Base-by-base conservation (phyloP, 129 eudicot species). In the Lonicera japonica region DNA sequence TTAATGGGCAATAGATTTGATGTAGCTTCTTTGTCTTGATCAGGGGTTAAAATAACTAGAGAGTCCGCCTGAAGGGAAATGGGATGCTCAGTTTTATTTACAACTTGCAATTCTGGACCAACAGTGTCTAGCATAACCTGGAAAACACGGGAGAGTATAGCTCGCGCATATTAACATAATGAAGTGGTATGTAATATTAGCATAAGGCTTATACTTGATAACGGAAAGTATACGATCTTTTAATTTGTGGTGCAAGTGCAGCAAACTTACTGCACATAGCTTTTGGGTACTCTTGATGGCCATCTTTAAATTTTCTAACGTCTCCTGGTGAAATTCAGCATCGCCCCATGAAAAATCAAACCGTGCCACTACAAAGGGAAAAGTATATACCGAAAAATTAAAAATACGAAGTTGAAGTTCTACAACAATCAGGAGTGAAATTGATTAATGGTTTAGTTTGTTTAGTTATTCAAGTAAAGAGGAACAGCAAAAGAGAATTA, bases 291-390 rank as follows among this genome's bases (percentile, higher is more conserved):
- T 69, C 79, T 86, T 86, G 64, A 86, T 79, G 36, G 97, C 97
- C 41, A 56, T 55, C 71, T 73, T 80, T 23, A 90, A 53, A 70
- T 86, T 90, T 43, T 86, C 92, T 53, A 86, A 60, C 19, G 97
- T 86, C 78, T 83, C 88, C 65, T 86, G 97, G 69, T 90, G 97
- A 74, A 67, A 90, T 61, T 76, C 88, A 64, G 86, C 71, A 65
- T 86, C 91, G 20, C 97, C 97, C 88, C 86, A 90, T 11, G 97
- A 80, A 64, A 90, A 90, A 79, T 90, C 97, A 66, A 90, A 86
- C 21, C 95, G 82, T 23, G 97, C 97, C 61, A 86, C 97, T 90
- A 61, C 73, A 82, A n/a, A n/a, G 54, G 38, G 58, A 53, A 66
- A 60, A 3, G 36, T n/a, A n/a, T 48, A 39, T 19, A 48, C 43